phyloP scores from a whole-genome alignment of 345 rosid species.

The Salix viminalis region DNA sequence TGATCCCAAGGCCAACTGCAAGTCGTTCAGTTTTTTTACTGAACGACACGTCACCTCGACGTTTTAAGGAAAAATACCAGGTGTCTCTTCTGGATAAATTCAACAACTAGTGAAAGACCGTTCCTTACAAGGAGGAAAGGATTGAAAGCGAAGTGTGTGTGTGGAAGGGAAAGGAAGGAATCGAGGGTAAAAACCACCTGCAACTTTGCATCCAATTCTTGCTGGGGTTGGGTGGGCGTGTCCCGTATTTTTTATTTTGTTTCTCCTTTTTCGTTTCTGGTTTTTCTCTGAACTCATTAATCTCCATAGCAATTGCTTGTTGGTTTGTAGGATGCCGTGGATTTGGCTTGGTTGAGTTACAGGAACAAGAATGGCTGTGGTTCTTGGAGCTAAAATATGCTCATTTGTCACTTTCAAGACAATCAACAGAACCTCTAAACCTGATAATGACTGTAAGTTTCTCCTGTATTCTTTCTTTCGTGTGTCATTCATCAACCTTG shows the following conservation, averaged over 20 bases:
- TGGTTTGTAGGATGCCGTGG: background rate
- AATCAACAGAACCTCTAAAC: conserved; percentile 11
- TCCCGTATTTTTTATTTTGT: background rate
- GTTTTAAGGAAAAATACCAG: background rate
- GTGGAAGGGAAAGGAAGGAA: background rate
- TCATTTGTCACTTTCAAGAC: conserved; percentile 12
- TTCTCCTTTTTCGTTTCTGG: background rate
- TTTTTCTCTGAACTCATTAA: background rate
- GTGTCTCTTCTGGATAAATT: conserved; percentile 5
- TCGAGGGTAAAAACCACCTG: background rate
- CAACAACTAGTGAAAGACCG: background rate
- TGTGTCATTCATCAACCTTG: background rate
- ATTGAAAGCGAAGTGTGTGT: background rate
- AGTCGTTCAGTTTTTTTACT: background rate
- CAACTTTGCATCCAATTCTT: background rate
- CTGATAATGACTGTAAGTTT: conserved; percentile 25
- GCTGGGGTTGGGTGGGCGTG: background rate
- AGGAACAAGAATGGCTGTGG: conserved; percentile 26
- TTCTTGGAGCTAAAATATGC: conserved; percentile 25
- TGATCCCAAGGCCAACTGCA: background rate
- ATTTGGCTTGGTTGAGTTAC: background rate
- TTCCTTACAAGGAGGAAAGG: background rate
- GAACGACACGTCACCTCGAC: background rate
- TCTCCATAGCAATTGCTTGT: background rate
- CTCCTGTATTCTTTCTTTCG: background rate